phyloP scores from a whole-genome alignment of 2,329 filamentous ascomycete species.

The Sporothrix inflata region DNA sequence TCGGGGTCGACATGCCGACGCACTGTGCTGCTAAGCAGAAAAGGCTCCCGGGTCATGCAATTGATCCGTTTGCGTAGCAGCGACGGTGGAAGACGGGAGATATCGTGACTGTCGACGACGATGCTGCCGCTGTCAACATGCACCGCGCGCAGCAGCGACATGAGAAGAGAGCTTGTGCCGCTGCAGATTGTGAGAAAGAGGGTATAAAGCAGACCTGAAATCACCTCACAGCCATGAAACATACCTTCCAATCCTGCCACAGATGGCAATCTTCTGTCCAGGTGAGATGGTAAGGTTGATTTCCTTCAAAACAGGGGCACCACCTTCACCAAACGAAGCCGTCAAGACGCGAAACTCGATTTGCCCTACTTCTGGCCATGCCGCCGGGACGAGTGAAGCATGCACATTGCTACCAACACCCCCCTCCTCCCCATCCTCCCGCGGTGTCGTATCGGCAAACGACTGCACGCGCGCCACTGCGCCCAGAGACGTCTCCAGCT shows the following conservation, averaged over 20 bases:
- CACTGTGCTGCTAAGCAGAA: too few species aligned
- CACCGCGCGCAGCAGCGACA: too few species aligned
- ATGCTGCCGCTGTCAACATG: too few species aligned
- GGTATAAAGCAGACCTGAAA: too few species aligned
- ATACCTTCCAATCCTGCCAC: not conserved
- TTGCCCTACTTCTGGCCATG: not conserved
- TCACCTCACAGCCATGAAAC: too few species aligned
- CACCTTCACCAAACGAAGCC: not conserved
- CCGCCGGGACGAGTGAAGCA: not conserved
- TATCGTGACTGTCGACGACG: too few species aligned
- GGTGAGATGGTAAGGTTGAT: not conserved
- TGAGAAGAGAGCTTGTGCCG: not conserved
- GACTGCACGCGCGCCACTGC: not conserved
- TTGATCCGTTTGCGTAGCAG: too few species aligned
- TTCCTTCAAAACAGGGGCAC: not conserved
- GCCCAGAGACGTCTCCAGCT: not conserved
- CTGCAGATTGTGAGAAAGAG: too few species aligned
- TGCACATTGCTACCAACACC: not conserved
- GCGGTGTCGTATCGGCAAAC: not conserved
- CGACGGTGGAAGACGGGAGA: too few species aligned
- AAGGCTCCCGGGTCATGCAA: too few species aligned
- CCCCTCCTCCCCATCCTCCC: not conserved
- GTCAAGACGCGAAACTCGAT: not conserved
- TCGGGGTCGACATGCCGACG: too few species aligned
- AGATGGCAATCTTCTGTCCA: not conserved